These are phyloP conservation scores for Yamadazyma philogaea DNA, from an alignment of 805 yeast genomes.

Conservation along the genomic window DNA sequence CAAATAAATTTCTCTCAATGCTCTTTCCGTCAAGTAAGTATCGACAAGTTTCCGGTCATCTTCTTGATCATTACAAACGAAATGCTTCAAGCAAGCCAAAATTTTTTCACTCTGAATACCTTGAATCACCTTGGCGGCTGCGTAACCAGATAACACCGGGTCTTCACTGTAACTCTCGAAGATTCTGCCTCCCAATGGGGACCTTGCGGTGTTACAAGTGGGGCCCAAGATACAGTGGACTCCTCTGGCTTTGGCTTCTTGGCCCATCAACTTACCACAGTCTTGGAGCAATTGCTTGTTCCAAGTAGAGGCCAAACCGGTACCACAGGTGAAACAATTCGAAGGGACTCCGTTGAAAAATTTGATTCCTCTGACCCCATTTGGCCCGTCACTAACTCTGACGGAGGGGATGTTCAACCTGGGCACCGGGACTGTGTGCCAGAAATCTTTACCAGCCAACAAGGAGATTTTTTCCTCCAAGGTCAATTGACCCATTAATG, in stretches of 20 bases:
- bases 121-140: conserved; percentile 46
- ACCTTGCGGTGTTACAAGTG: conserved; percentile 50
- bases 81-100: conserved; percentile 60
- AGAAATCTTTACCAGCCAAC: conserved; percentile 42
- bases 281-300: conserved; percentile 46
- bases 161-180: conserved; percentile 65
- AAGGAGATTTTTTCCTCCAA: conserved; percentile 34
- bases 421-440: conserved; percentile 47
- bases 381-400: conserved; percentile 58
- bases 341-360: conserved; percentile 52
- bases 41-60: conserved; percentile 49
- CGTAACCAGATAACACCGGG: conserved; percentile 47
- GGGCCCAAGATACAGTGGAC: conserved; percentile 42
- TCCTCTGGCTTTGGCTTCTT: conserved; percentile 52
- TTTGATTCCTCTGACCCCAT: conserved; percentile 59
- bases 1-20: conserved; percentile 62
- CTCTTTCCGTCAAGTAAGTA: conserved; percentile 53
- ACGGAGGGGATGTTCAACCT: conserved; percentile 45
- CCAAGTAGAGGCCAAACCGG: conserved; percentile 57
- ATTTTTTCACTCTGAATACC: conserved; percentile 55
- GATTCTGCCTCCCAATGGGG: conserved; percentile 60
- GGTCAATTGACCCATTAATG: conserved; percentile 28
- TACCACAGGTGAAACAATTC: conserved; percentile 61
- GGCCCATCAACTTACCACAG: conserved; percentile 53
- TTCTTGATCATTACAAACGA: conserved; percentile 61